Percentiles rank a stretch among this genome's conserved stretches.
These are phyloP conservation scores for Pseudogymnoascus pannorum DNA, from an alignment of 2,329 filamentous ascomycete species.

Conservation along the genomic window DNA sequence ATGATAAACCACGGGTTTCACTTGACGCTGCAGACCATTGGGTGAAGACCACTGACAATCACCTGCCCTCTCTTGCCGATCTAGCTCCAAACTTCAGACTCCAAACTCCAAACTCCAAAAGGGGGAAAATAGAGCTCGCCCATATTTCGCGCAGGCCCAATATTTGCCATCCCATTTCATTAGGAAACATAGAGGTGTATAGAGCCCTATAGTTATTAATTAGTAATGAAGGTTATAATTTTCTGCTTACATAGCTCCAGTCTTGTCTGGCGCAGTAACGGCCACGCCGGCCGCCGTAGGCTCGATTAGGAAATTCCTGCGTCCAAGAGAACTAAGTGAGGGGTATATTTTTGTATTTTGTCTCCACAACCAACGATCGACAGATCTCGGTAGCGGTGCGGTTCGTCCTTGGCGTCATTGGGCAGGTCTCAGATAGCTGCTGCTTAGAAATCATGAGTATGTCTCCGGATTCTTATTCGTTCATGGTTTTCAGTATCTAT, in stretches of 20 bases:
- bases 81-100: background rate
- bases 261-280: background rate
- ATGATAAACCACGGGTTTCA: background rate
- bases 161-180: background rate
- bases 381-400: background rate
- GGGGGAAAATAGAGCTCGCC: background rate
- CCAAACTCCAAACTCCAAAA: background rate
- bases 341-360: background rate
- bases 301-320: background rate
- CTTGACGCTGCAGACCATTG: background rate
- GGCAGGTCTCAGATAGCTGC: background rate
- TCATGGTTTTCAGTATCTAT: background rate
- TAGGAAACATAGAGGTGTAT: background rate
- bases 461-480: background rate
- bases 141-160: background rate
- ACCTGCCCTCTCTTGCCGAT: background rate
- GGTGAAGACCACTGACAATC: background rate
- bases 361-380: background rate
- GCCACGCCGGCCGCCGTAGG: too few relatives aligned
- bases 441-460: background rate
- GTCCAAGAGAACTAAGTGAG: background rate
- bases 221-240: background rate
- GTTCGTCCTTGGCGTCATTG: background rate
- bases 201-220: background rate
- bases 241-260: background rate